Conservation (phyloP, 2,329 filamentous ascomycete genomes). For the Alternaria dauci region DNA sequence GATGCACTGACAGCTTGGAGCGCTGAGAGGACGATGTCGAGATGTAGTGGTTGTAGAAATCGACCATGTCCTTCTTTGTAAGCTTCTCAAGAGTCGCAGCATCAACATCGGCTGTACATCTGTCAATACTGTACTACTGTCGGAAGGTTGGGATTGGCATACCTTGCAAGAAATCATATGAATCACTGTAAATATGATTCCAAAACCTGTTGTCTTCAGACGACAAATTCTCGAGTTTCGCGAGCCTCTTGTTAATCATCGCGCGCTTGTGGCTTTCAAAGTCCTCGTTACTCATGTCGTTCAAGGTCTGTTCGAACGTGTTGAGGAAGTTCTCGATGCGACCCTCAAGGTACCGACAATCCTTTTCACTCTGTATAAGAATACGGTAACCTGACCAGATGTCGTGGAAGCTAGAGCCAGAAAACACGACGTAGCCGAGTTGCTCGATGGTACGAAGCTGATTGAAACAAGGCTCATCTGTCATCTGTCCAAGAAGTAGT, state of each 20-base stretch:
- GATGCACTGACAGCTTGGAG: conserved; percentile 84
- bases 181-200: conserved; percentile 84
- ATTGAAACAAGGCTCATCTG: conserved; percentile 92
- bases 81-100: conserved; percentile 76
- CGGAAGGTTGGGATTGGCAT: conserved; percentile 47
- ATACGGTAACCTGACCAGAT: conserved; percentile 83
- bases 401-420: conserved; percentile 75
- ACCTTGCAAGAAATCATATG: conserved; percentile 90
- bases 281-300: conserved; percentile 79
- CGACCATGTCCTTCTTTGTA: conserved; percentile 79
- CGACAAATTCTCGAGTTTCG: conserved; percentile 90
- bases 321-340: conserved; percentile 87
- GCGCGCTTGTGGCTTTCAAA: conserved; percentile 94
- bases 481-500: conserved; percentile 85
- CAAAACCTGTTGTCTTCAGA: conserved; percentile 86
- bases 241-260: conserved; percentile 82
- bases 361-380: conserved; percentile 91
- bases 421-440: conserved; percentile 95
- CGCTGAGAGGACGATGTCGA: conserved; percentile 75
- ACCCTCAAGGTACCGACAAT: conserved; percentile 81
- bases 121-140: conserved; percentile 6
- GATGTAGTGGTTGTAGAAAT: conserved; percentile 81
- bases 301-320: conserved; percentile 70
- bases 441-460: conserved; percentile 96
- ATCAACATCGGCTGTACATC: conserved; percentile 71